Evolutionary conservation across 495 filamentous ascomycete genomes (phyloP).

Genomic region (Aspergillus cavernicola): DNA sequence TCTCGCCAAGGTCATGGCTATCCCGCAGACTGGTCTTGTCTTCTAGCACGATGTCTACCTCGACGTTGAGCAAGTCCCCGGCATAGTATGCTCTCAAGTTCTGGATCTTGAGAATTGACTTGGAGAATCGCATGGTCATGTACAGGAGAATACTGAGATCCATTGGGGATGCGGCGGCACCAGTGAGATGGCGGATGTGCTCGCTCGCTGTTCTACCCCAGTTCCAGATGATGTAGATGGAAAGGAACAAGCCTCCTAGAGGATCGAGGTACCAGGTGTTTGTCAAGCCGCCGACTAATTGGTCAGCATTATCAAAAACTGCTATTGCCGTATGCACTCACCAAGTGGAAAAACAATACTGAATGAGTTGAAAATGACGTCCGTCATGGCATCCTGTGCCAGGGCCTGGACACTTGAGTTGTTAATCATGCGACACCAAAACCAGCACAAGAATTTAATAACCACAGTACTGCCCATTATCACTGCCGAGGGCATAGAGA

Average conservation of each 20-base stretch:
- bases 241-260: slow-evolving; percentile 77
- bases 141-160: slow-evolving; percentile 86
- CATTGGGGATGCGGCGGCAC: slow-evolving; percentile 72
- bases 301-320: neutral
- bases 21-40: slow-evolving; percentile 74
- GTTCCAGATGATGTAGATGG: slow-evolving; percentile 77
- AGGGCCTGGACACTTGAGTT: slow-evolving; percentile 88
- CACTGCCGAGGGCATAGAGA: slow-evolving; percentile 67
- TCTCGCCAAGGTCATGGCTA: slow-evolving; percentile 86
- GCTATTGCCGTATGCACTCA: slow-evolving; percentile 3
- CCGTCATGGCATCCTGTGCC: slow-evolving; percentile 62
- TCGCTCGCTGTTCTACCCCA: slow-evolving; percentile 73
- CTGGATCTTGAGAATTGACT: slow-evolving; percentile 83
- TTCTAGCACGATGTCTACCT: slow-evolving; percentile 79
- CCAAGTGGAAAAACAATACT: slow-evolving; percentile 61
- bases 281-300: slow-evolving; percentile 70
- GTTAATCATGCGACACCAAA: slow-evolving; percentile 85
- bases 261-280: slow-evolving; percentile 82
- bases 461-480: slow-evolving; percentile 83
- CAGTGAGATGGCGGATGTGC: slow-evolving; percentile 81
- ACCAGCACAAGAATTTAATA: slow-evolving; percentile 79
- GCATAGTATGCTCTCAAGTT: slow-evolving; percentile 84
- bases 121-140: slow-evolving; percentile 91
- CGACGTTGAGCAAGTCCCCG: slow-evolving; percentile 86
- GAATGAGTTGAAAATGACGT: slow-evolving; percentile 88